Evolutionary conservation across 2,329 filamentous ascomycete genomes (phyloP).

Genomic region (Penicillium psychrosexuale): DNA sequence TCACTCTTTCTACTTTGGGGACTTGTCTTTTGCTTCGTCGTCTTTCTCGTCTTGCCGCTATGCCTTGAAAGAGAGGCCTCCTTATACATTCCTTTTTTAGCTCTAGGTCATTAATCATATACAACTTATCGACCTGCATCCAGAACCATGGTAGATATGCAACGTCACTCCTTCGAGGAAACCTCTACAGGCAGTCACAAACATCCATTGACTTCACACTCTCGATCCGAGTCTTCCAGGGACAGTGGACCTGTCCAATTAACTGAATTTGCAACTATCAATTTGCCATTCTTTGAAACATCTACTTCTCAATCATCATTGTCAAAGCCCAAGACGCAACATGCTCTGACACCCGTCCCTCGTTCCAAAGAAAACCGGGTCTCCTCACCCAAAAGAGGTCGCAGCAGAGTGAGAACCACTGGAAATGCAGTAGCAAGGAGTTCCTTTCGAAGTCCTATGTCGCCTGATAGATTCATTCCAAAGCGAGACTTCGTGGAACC

Average conservation of each 20-base stretch:
- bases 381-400: slow-evolving; percentile 13
- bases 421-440: slow-evolving; percentile 10
- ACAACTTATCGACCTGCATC: slow-evolving; percentile 4
- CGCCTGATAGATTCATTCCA: slow-evolving; percentile 60
- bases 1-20: slow-evolving; percentile 7
- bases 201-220: slow-evolving; percentile 11
- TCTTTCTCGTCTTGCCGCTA: not conserved
- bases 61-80: slow-evolving; percentile 1
- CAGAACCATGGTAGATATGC: slow-evolving; percentile 24
- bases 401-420: slow-evolving; percentile 16
- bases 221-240: slow-evolving; percentile 12
- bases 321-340: not conserved
- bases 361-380: slow-evolving; percentile 14
- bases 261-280: slow-evolving; percentile 18
- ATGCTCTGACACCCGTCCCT: not conserved
- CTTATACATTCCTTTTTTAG: slow-evolving; percentile 20
- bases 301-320: slow-evolving; percentile 12
- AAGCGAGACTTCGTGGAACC: slow-evolving; percentile 42
- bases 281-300: slow-evolving; percentile 16
- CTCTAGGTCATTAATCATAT: not conserved
- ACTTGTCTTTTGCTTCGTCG: slow-evolving; percentile 1
- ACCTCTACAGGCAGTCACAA: slow-evolving; percentile 12
- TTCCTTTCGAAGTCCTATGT: slow-evolving; percentile 25
- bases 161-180: slow-evolving; percentile 28
- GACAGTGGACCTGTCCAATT: slow-evolving; percentile 3